Base-by-base conservation (phyloP, 2,329 filamentous ascomycete species). In the Corinectria fuckeliana region DNA sequence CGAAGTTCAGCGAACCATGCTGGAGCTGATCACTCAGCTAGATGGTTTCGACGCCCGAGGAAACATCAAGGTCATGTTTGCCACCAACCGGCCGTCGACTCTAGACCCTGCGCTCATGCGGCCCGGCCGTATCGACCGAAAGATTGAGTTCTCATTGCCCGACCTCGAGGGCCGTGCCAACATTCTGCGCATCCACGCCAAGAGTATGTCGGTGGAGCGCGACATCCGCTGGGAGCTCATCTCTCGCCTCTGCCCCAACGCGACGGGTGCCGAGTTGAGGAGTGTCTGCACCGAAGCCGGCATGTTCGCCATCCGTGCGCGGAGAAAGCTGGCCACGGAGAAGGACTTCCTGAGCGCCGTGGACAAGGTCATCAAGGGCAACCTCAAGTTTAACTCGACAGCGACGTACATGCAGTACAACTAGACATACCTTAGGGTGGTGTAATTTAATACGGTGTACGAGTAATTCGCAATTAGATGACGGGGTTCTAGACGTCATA, bases 11-110 rank as follows among this genome's bases (percentile, higher is more conserved):
- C 86, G 94, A 81, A 98, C 94, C 66, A 98, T 98, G 94, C 80
- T 98, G 83, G 94, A 98, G 76, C 85, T 98, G 52, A 98, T 98
- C 74, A 98, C 94, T 30, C 94, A 98, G 78, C 84, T 98, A 45
- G 94, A 98, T 73, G 94, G 94, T 64, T 98, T 98, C 81, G 94
- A 98, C 74, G 91, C 93, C 48, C 86, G 94, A 77, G 94, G 94
- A 76, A 98, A 98, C 79, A 98, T 98, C 85, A 98, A 98, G 81
- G 94, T 98, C 78, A 98, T 98, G 94, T 98, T 98, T 74, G 94
- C 94, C 58, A 98, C 94, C 75, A 98, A 98, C 85, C 86, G 94
- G 76, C 94, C 94, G 3, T 97, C 93, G 4, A 98, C 94, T 4
- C 85, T 98, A 55, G 94, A 98, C 74, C 94, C 94, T n/a, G 94